Conservation (phyloP, 2,329 filamentous ascomycete species). For the Penicillium occitanis region DNA sequence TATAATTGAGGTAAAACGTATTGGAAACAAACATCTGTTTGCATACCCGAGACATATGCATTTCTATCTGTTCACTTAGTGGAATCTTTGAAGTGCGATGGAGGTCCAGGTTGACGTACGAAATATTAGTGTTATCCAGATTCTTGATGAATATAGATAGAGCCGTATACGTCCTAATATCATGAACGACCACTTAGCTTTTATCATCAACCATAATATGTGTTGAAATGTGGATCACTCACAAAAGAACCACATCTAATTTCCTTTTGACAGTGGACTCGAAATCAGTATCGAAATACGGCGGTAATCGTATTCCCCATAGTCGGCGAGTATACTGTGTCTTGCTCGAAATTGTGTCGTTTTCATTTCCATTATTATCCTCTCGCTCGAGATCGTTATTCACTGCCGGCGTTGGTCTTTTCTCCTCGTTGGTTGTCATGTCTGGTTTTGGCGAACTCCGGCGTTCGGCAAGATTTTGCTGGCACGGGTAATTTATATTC, state of each 20-base stretch:
- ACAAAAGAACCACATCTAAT: constrained; percentile 10
- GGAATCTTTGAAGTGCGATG: neutral
- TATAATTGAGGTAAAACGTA: neutral
- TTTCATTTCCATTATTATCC: neutral
- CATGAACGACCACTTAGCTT: neutral
- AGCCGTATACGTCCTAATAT: neutral
- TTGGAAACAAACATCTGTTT: neutral
- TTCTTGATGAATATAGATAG: constrained; percentile 15
- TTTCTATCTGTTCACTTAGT: neutral
- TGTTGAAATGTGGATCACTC: neutral
- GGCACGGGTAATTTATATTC: neutral
- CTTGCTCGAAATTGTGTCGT: neutral
- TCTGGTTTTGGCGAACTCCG: neutral
- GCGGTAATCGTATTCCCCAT: neutral
- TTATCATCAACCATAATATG: no score
- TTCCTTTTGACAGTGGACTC: constrained; percentile 2
- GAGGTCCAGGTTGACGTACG: neutral
- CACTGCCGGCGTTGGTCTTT: neutral
- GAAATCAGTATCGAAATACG: neutral
- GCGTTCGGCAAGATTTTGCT: no score
- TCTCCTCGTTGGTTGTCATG: neutral
- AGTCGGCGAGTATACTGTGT: neutral
- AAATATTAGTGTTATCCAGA: constrained; percentile 14
- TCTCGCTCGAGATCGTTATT: neutral
- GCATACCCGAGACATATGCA: constrained; percentile 14